Conservation (phyloP, 1,139 yeast genomes). For the Candida labiduridarum region DNA sequence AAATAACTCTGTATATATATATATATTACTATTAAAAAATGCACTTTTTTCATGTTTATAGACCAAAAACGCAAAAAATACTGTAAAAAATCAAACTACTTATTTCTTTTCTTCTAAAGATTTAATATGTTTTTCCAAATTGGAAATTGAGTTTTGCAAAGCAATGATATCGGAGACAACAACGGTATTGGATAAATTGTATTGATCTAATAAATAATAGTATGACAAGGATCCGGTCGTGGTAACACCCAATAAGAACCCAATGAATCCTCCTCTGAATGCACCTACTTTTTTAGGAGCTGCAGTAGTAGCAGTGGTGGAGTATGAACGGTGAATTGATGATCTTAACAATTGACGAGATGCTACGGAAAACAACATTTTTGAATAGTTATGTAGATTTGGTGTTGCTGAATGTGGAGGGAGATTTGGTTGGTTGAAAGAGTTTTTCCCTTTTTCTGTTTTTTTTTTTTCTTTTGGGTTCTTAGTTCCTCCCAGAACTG, state of each 20-base stretch:
- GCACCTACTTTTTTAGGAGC: slow-evolving; percentile 52
- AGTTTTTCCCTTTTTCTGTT: too few relatives aligned
- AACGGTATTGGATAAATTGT: slow-evolving; percentile 70
- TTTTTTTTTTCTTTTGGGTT: too few relatives aligned
- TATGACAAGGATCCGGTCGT: slow-evolving; percentile 76
- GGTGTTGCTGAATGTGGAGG: too few relatives aligned
- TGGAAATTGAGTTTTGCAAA: slow-evolving; percentile 66
- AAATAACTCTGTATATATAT: slow-evolving; percentile 2
- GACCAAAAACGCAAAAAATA: neutral
- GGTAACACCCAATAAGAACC: slow-evolving; percentile 77
- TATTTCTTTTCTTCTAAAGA: slow-evolving; percentile 49
- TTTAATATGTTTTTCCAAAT: slow-evolving; percentile 67
- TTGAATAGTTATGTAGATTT: neutral
- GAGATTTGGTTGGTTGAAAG: too few relatives aligned
- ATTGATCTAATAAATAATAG: slow-evolving; percentile 77
- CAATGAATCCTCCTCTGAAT: slow-evolving; percentile 69
- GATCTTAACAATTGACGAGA: slow-evolving; percentile 25
- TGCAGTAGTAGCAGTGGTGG: slow-evolving; percentile 29
- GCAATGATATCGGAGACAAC: slow-evolving; percentile 74
- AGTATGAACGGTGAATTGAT: slow-evolving; percentile 37
- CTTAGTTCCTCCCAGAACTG: too few relatives aligned
- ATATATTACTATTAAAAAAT: neutral
- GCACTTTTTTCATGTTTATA: neutral
- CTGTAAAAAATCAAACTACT: slow-evolving; percentile 1
- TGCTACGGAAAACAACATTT: slow-evolving; percentile 6